Evolutionary conservation across 169 alveolate species (phyloP).

Genomic region (Plasmodium billcollinsi): DNA sequence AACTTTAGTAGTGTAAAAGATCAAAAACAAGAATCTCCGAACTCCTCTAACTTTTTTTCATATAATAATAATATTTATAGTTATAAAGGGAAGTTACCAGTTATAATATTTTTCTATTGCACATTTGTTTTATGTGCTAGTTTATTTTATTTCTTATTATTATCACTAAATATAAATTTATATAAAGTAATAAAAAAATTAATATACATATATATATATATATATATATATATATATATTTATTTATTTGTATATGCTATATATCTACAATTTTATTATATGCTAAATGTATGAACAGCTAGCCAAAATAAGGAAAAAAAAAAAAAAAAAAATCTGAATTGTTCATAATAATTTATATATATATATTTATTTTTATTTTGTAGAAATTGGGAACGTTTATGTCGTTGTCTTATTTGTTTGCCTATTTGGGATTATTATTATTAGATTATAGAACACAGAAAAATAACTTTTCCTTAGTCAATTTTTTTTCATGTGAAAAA

Average conservation of each 20-base stretch:
- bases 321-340: not conserved
- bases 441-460: slow-evolving; percentile 62
- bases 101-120: slow-evolving; percentile 38
- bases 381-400: slow-evolving; percentile 65
- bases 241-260: no score
- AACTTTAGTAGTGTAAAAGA: slow-evolving; percentile 29
- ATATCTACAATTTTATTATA: no score
- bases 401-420: slow-evolving; percentile 35
- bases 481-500: slow-evolving; percentile 62
- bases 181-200: slow-evolving; percentile 34
- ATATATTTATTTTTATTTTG: slow-evolving; percentile 6
- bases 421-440: slow-evolving; percentile 30
- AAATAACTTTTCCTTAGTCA: slow-evolving; percentile 49
- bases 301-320: not conserved
- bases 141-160: slow-evolving; percentile 36
- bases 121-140: slow-evolving; percentile 36
- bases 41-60: not conserved
- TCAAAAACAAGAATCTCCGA: slow-evolving; percentile 36
- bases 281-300: not conserved
- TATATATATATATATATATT: no score
- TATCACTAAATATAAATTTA: slow-evolving; percentile 40
- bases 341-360: not conserved
- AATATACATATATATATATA: no score
- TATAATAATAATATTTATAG: slow-evolving; percentile 19
- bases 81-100: slow-evolving; percentile 13